These are phyloP conservation scores for Pleomassaria siparia DNA, from an alignment of 2,329 filamentous ascomycete species.

Conservation along the genomic window DNA sequence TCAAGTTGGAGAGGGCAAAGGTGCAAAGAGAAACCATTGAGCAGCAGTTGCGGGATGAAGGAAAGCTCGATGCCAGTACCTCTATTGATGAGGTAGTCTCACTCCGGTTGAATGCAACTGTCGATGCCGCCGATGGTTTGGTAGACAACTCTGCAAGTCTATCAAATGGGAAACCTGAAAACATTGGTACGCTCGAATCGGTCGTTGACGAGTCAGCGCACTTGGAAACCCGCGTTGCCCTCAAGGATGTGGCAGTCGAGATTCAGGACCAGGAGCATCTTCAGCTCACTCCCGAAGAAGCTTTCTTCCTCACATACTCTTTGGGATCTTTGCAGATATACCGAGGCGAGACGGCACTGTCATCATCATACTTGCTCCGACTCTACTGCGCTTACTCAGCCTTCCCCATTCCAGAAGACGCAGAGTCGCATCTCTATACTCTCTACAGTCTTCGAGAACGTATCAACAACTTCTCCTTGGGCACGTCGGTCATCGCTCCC, in stretches of 20 bases:
- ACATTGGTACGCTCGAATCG: background rate
- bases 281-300: slow-evolving; percentile 87
- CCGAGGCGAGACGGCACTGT: slow-evolving; percentile 49
- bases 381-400: slow-evolving; percentile 71
- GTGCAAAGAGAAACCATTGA: slow-evolving; percentile 83
- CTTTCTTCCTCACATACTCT: slow-evolving; percentile 84
- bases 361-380: slow-evolving; percentile 49
- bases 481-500: slow-evolving; percentile 11
- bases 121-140: background rate
- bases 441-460: slow-evolving; percentile 11
- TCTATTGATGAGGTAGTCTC: background rate
- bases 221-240: slow-evolving; percentile 11
- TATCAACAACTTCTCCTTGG: slow-evolving; percentile 1
- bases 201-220: background rate
- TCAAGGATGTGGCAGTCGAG: slow-evolving; percentile 12
- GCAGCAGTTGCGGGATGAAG: slow-evolving; percentile 63
- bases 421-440: background rate
- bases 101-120: background rate
- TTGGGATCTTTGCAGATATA: slow-evolving; percentile 71
- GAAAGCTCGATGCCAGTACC: slow-evolving; percentile 21
- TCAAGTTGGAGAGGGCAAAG: slow-evolving; percentile 90
- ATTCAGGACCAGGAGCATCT: slow-evolving; percentile 70
- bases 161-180: slow-evolving; percentile 5
- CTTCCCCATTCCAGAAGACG: slow-evolving; percentile 56
- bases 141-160: slow-evolving; percentile 5